A percentile compares a stretch with the other conserved stretches of the same genome.
phyloP scores from a whole-genome alignment of 73 alveolate genomes.

The Tetrahymena malaccensis region DNA sequence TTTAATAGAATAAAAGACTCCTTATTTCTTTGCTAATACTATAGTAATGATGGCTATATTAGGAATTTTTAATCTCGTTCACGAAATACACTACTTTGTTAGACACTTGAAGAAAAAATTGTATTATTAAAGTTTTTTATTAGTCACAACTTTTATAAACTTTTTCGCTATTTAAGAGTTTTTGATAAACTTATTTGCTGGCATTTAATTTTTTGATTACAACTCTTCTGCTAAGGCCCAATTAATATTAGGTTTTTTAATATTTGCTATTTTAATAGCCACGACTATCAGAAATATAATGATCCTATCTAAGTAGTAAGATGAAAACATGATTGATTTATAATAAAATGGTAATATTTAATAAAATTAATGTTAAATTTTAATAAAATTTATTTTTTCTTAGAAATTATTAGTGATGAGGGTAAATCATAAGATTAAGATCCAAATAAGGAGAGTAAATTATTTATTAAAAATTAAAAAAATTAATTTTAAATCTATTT shows the following conservation, averaged over 20 bases:
- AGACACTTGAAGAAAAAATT: not conserved
- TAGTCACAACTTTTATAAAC: not conserved
- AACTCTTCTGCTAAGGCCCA: not conserved
- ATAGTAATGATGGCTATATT: not conserved
- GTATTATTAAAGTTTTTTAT: not conserved
- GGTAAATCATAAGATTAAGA: too few species aligned
- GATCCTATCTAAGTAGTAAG: not conserved
- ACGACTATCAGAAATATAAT: not conserved
- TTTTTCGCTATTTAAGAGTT: not conserved
- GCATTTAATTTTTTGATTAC: not conserved
- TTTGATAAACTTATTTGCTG: not conserved
- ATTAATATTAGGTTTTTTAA: not conserved
- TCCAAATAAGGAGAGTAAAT: not conserved
- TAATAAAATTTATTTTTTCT: too few species aligned
- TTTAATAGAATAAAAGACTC: not conserved
- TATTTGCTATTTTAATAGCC: not conserved
- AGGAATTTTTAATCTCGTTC: not conserved
- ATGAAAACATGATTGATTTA: not conserved
- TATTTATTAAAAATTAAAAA: not conserved
- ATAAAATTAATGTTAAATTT: too few species aligned
- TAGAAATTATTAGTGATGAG: too few species aligned
- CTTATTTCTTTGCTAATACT: not conserved
- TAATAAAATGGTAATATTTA: not conserved
- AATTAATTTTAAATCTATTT: too few species aligned
- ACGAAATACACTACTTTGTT: not conserved